phyloP scores from a whole-genome alignment of 768 basidiomycete species.

The Pulveroboletus frians region DNA sequence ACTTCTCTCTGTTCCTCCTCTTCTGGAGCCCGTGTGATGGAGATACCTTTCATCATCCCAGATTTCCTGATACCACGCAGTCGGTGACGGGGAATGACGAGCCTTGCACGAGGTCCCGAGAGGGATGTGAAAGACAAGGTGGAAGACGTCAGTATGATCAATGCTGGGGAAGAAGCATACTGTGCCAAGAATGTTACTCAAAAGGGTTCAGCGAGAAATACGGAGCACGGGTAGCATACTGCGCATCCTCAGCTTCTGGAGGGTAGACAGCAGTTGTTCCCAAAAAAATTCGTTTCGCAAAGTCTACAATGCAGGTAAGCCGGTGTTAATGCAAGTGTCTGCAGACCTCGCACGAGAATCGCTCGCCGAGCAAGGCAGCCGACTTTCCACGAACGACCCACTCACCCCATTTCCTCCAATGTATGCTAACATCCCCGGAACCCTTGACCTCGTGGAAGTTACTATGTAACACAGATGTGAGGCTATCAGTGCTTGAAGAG shows the following conservation, averaged over 20 bases:
- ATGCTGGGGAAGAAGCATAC: conserved; percentile 47
- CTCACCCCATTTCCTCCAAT: conserved; percentile 57
- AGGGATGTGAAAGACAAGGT: conserved; percentile 53
- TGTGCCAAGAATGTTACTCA: conserved; percentile 57
- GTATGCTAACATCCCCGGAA: conserved; percentile 24
- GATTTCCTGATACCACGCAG: conserved; percentile 56
- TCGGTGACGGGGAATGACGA: conserved; percentile 41
- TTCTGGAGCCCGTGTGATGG: conserved; percentile 39
- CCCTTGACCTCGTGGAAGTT: not conserved
- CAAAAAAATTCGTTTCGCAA: not conserved
- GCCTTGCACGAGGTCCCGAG: conserved; percentile 39
- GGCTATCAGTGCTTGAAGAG: conserved; percentile 8
- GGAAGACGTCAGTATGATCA: conserved; percentile 51
- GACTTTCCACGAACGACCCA: conserved; percentile 44
- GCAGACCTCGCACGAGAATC: conserved; percentile 30
- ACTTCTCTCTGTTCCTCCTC: conserved; percentile 41
- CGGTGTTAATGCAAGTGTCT: conserved; percentile 8
- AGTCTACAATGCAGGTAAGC: conserved; percentile 7
- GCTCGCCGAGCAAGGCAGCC: conserved; percentile 38
- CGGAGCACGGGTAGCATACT: conserved; percentile 27
- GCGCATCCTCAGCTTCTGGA: conserved; percentile 16
- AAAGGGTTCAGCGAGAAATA: not conserved
- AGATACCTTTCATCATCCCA: conserved; percentile 49
- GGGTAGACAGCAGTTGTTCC: not conserved
- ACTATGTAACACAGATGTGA: not conserved